A percentile compares a stretch with the other conserved stretches of the same genome.
Conservation (phyloP, 371 early-diverging fungal species). For the Mortierella sp. region DNA sequence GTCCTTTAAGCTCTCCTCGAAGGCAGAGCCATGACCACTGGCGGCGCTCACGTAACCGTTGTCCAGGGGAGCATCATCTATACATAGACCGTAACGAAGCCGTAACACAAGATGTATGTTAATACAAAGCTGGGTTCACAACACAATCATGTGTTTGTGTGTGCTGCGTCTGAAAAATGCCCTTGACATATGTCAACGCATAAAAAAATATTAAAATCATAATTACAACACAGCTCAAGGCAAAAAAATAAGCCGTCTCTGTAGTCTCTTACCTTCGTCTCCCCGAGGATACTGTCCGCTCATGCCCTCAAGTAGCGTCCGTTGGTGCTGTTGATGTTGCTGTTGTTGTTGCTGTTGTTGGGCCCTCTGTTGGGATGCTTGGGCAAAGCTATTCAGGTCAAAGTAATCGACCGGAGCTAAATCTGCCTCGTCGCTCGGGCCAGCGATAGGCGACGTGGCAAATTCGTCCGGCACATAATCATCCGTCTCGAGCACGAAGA, state of each 20-base stretch:
- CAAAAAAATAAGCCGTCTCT: neutral
- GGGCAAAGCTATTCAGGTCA: slow-evolving; percentile 31
- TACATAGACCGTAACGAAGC: slow-evolving; percentile 6
- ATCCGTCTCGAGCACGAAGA: slow-evolving; percentile 82
- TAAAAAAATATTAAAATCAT: neutral
- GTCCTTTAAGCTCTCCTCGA: slow-evolving; percentile 51
- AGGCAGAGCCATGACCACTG: slow-evolving; percentile 56
- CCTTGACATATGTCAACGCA: slow-evolving; percentile 45
- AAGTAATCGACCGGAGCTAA: slow-evolving; percentile 46
- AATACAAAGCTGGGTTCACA: slow-evolving; percentile 40
- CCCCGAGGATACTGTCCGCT: slow-evolving; percentile 19
- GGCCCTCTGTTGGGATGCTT: too few relatives aligned
- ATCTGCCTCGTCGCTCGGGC: slow-evolving; percentile 57
- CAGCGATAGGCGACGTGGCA: slow-evolving; percentile 91
- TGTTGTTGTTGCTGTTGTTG: slow-evolving; percentile 12
- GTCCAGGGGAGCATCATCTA: slow-evolving; percentile 34
- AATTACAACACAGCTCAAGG: neutral
- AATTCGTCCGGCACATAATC: slow-evolving; percentile 90
- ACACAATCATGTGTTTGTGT: slow-evolving; percentile 23
- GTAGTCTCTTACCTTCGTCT: slow-evolving; percentile 27
- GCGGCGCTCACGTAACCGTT: slow-evolving; percentile 57
- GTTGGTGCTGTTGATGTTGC: slow-evolving; percentile 6
- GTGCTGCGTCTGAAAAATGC: neutral
- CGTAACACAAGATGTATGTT: too few relatives aligned
- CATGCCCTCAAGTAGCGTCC: slow-evolving; percentile 5